Base-by-base conservation (phyloP, 306 rosid species). In the Quercus mongolica region DNA sequence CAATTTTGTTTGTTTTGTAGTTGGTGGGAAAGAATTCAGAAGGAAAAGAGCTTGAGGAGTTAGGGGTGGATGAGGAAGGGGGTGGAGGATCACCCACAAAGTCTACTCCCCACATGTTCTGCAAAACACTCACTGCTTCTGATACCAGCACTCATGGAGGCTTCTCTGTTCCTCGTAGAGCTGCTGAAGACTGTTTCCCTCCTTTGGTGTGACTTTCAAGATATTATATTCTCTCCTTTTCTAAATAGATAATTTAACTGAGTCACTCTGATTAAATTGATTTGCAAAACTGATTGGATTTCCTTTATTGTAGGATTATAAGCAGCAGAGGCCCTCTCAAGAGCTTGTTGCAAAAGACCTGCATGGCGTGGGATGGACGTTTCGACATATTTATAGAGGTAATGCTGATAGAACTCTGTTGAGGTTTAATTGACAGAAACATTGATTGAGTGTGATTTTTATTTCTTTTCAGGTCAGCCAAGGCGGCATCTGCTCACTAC, bases 141-240 rank as follows among this genome's bases (percentile, higher is more conserved):
- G 98, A 94, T 74, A 94, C 98, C 61, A 94, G 98, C 85, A 94
- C 97, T 52, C 98, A 94, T 54, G 98, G 98, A 49, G 98, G 98
- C 44, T 94, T 94, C 83, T 94, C 98, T 12, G 98, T 94, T 76
- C 98, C 98, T 78, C 97, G 98, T 41, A 80, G 98, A 85, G 98
- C 98, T 54, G 98, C 98, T 20, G 98, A 94, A 83, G 98, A 94
- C 84, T 94, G 98, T 82, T 94, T 94, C 76, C 98, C 97, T 77
- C 97, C 97, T 61, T 82, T 94, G 97, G 98, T 92, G 65, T 55
- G 87, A 63, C 33, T 70, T 58, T 14, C 31, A 69, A 69, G 63
- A 84, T 81, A 68, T 59, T 67, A 30, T 28, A 31, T 26, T 70
- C 71, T 86, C 49, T 41, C 46, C 46, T 76, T 56, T 56, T 73